phyloP scores from a whole-genome alignment of 1,284 basidiomycete genomes.

The Tylopilus orsonianus region DNA sequence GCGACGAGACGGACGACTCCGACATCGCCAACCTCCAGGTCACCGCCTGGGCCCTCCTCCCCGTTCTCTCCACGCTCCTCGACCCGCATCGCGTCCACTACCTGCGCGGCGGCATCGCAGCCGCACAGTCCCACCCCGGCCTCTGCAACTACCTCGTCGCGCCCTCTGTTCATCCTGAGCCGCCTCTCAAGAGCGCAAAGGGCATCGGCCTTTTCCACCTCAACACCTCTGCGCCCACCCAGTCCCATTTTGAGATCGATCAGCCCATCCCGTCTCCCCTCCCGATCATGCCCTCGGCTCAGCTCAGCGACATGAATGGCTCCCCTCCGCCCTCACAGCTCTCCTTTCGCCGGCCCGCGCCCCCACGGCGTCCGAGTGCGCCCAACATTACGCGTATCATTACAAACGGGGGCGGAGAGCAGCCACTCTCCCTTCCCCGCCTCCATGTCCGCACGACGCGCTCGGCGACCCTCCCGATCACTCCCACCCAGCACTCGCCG shows the following conservation, averaged over 20 bases:
- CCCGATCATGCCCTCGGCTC: constrained; percentile 42
- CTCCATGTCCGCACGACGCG: constrained; percentile 60
- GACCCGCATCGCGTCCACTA: constrained; percentile 56
- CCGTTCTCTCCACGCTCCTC: constrained; percentile 56
- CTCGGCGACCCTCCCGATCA: constrained; percentile 57
- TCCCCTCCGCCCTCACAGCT: constrained; percentile 68
- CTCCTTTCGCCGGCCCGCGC: constrained; percentile 53
- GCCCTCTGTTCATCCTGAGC: constrained; percentile 13
- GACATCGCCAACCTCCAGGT: constrained; percentile 54
- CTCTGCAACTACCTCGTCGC: constrained; percentile 44
- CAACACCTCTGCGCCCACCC: constrained; percentile 55
- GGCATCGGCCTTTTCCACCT: constrained; percentile 61
- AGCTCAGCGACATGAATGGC: constrained; percentile 47
- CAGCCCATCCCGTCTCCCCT: constrained; percentile 37
- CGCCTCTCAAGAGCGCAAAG: constrained; percentile 34
- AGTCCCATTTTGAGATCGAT: constrained; percentile 57
- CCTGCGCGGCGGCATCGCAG: constrained; percentile 66
- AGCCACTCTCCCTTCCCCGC: constrained; percentile 46
- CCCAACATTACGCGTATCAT: constrained; percentile 56
- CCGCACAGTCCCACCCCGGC: constrained; percentile 54
- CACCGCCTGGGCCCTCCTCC: constrained; percentile 66
- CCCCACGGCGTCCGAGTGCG: constrained; percentile 56
- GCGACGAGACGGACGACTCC: constrained; percentile 69
- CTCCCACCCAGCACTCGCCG: constrained; percentile 37
- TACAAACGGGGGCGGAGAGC: constrained; percentile 49